Conservation (phyloP, 2,329 filamentous ascomycete species). For the Colletotrichum truncatum region DNA sequence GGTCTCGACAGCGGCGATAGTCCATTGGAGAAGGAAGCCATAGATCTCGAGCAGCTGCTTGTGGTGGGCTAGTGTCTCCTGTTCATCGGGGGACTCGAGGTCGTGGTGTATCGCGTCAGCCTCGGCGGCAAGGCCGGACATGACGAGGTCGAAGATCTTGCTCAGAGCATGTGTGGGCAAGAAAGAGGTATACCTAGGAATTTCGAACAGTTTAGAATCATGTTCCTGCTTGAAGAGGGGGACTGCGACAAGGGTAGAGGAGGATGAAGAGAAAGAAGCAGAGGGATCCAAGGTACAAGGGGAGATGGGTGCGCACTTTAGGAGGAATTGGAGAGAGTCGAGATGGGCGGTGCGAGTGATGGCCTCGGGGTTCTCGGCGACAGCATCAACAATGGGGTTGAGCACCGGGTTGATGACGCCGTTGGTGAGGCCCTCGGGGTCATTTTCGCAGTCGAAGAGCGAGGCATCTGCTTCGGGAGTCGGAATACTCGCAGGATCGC, state of each 20-base stretch:
- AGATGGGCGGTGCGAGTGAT: slow-evolving; percentile 82
- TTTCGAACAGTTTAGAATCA: slow-evolving; percentile 67
- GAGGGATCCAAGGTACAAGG: slow-evolving; percentile 38
- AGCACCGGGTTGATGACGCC: slow-evolving; percentile 84
- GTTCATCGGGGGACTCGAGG: slow-evolving; percentile 86
- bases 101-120: slow-evolving; percentile 87
- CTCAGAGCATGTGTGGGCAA: slow-evolving; percentile 85
- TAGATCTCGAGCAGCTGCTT: slow-evolving; percentile 94
- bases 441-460: slow-evolving; percentile 91
- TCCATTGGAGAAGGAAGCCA: slow-evolving; percentile 94
- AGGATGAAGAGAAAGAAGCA: slow-evolving; percentile 37
- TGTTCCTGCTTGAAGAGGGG: neutral
- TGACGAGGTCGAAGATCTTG: slow-evolving; percentile 92
- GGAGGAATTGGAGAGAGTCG: slow-evolving; percentile 92
- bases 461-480: slow-evolving; percentile 87
- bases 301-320: slow-evolving; percentile 85
- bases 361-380: slow-evolving; percentile 91
- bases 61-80: slow-evolving; percentile 85
- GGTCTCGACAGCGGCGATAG: slow-evolving; percentile 90
- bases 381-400: slow-evolving; percentile 90
- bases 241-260: slow-evolving; percentile 32
- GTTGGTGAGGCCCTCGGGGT: slow-evolving; percentile 83
- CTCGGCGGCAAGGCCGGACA: slow-evolving; percentile 85
- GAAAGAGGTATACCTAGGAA: slow-evolving; percentile 80
- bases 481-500: slow-evolving; percentile 83